Evolutionary conservation across 495 filamentous ascomycete species (phyloP), one percentile per base, ranked within the genome.

Genomic region (Xylaria sp.): DNA sequence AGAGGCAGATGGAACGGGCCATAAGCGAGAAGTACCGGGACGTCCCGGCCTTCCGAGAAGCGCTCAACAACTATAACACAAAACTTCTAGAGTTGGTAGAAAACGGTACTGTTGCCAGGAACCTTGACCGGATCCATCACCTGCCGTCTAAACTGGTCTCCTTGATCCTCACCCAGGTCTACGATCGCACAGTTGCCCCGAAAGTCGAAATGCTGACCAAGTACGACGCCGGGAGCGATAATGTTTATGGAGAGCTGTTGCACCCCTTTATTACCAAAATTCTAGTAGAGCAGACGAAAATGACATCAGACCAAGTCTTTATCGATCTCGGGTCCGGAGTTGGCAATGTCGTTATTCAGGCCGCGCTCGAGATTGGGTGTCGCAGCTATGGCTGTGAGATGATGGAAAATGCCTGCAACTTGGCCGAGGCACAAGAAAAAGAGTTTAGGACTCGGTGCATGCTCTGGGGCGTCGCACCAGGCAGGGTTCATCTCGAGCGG

Each of bases 341-440:
- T 35, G 96, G 94, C 6, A 99, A 97, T 79, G 96, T 98, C 4
- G 93, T 95, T 29, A 84, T 99, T 50, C 96, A 99, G 78, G 96
- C 96, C 5, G 96, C 96, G 11, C 87, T 99, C 9, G 93, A 99
- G 78, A 89, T 95, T 61, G 96, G 96, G 17, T 97, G 93, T 78
- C 93, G 97, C 79, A 95, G 92, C 80, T 98, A 93, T 90, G 96
- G 96, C 31, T 97, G 95, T 77, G 96, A 99, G 81, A 92, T 95
- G 87, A 95, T 97, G 93, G 86, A 90, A 71, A 94, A 94, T 61
- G 92, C 93, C 5, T 94, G 89, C 80, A 90, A 91, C 70, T 86
- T 99, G 37, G 95, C 94, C 12, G 90, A 95, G 46, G 88, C 91
- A 40, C 96, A 99, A 79, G 87, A 94, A 74, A 87, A 90, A 61